Base-by-base conservation (phyloP, 805 yeast species). In the Ogataea nakhonphanomensis region DNA sequence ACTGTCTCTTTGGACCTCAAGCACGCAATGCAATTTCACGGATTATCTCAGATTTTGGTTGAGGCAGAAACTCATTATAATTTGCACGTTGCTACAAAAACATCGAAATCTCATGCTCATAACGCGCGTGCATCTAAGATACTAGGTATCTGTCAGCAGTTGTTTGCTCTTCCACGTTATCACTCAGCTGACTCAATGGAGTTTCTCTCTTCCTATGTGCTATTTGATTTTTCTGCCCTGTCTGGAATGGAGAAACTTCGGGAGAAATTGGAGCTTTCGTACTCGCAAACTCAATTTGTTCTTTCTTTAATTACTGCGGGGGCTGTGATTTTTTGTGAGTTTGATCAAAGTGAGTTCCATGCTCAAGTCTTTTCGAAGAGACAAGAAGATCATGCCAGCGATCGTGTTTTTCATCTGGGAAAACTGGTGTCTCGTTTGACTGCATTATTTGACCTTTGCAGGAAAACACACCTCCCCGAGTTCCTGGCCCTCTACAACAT, bases 191-290 rank as follows among this genome's bases (percentile, higher is more conserved):
- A 35, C 35, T 53, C 34, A 49, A 69, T 78, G 56, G 71, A 69
- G 34, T 48, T 62, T 13, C 50, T 76, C 9, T 45, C 71, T 1
- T 58, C 65, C 2, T 75, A 70, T 46, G 52, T 71, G 4, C 49
- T 71, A 13, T 62, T 66, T 32, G 86, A 78, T 50, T 33, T 66
- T 2, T 66, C 76, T 0, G 57, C 73, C 1, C 41, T 66, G 14
- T 37, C 50, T 0, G 31, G 43, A 1, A 41, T 66, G 20, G 53
- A 57, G 1, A 59, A 58, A 6, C 45, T 78, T 15, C 61, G 52
- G 24, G 21, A 49, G 1, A 10, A 30, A 3, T 29, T 60, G 8
- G 64, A 59, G 41, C 42, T 61, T 17, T 44, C 43, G 5, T 9
- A 44, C 3, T 47, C 53, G 9, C 46, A 53, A 12, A 49, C 71